These are phyloP conservation scores for Arbutus unedo DNA, from an alignment of 148 eudicot species.

Conservation along the genomic window DNA sequence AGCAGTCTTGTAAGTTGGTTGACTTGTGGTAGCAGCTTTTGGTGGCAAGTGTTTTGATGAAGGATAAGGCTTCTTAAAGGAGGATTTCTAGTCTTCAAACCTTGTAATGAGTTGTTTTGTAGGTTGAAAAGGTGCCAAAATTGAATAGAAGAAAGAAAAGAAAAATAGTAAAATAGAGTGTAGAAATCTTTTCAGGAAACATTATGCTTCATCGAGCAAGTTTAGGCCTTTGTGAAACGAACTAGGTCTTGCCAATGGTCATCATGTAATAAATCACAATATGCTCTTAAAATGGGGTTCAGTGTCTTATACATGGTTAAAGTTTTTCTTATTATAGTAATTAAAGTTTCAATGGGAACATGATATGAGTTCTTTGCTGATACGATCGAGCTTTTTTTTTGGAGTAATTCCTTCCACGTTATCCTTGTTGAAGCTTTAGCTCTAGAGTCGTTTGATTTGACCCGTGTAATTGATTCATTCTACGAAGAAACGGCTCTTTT, in stretches of 20 bases:
- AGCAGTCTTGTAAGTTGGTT: not conserved
- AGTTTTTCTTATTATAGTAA: not conserved
- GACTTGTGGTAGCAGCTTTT: not conserved
- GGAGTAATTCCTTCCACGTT: not conserved
- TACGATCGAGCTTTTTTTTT: not conserved
- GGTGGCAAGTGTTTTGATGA: not conserved
- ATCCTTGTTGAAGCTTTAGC: not conserved
- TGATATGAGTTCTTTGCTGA: not conserved
- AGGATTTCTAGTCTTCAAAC: not conserved
- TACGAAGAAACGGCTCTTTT: not conserved
- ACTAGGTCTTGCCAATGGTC: not conserved
- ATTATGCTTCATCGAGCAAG: not conserved
- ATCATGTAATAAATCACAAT: not conserved
- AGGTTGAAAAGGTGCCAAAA: not conserved
- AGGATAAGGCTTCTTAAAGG: not conserved
- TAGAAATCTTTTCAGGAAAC: not conserved
- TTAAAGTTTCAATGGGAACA: not conserved
- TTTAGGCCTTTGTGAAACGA: not conserved
- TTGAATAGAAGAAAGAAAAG: not conserved
- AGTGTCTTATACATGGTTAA: not conserved
- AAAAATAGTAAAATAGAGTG: not conserved
- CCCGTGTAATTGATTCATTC: not conserved
- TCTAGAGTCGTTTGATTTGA: not conserved
- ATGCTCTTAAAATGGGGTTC: not conserved
- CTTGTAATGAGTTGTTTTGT: not conserved